These are phyloP conservation scores for Fusarium sp. DNA, from an alignment of 2,329 filamentous ascomycete genomes.

Conservation along the genomic window DNA sequence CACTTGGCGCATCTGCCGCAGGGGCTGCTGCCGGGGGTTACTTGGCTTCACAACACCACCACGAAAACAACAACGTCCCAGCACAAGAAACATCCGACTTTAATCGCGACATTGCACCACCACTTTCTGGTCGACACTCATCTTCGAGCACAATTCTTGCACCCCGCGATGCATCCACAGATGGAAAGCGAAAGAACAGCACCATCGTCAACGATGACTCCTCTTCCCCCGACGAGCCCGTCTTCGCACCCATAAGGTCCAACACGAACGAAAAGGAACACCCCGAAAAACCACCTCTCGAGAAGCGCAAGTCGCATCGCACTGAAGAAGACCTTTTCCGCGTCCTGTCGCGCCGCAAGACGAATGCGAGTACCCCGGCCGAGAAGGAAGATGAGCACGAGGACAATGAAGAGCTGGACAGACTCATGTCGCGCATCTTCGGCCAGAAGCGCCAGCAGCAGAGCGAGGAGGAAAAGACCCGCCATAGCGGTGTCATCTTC, in stretches of 20 bases:
- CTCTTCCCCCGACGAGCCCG: slow-evolving; percentile 10
- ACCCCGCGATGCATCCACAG: neutral
- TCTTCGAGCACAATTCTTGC: slow-evolving; percentile 26
- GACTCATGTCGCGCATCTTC: slow-evolving; percentile 77
- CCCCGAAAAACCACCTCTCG: slow-evolving; percentile 27
- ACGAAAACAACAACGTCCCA: neutral
- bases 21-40: slow-evolving; percentile 3
- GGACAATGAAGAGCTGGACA: slow-evolving; percentile 64
- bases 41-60: neutral
- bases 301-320: slow-evolving; percentile 42
- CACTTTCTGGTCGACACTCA: neutral
- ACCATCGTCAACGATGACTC: neutral
- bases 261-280: slow-evolving; percentile 19
- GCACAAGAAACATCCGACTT: neutral
- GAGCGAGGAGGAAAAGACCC: slow-evolving; percentile 76
- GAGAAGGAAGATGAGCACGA: slow-evolving; percentile 53
- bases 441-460: slow-evolving; percentile 70
- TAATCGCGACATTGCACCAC: neutral
- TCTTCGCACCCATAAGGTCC: slow-evolving; percentile 47
- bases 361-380: slow-evolving; percentile 47
- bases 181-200: slow-evolving; percentile 6
- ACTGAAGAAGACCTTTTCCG: slow-evolving; percentile 65
- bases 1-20: slow-evolving; percentile 4
- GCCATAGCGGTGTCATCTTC: slow-evolving; percentile 77
- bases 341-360: slow-evolving; percentile 61